Evolutionary conservation across 257 asterid species (phyloP), one percentile per base, ranked within the genome.

Genomic region (Solanum chaucha): DNA sequence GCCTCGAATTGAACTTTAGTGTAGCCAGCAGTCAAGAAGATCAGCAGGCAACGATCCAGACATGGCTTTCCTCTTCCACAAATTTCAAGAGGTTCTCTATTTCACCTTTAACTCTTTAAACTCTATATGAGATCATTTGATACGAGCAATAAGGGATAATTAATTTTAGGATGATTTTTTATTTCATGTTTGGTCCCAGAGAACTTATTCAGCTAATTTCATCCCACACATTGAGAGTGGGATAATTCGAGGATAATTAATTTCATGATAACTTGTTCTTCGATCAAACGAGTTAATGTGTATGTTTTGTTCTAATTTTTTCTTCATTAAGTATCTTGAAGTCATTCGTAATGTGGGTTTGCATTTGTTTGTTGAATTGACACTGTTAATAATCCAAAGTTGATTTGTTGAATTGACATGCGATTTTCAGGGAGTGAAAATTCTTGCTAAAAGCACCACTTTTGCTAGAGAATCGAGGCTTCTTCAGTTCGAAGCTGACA

Each of bases 381-480:
- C 38, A 44, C 59, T n/a, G 6, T 78, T 14, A 24, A 78, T 78
- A 19, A 4, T 2, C 1, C 17, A 22, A 7, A 22, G 44, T 41
- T 87, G 58, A 64, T 24, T 59, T 67, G 0, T 72, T 83, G 10
- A 55, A 55, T 6, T 55, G 65, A 30, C 14, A 48, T 0, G 2
- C 10, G 30, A 40, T 40, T 86, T 85, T 77, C 87, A 97, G 99
- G 99, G 92, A 87, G 97, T 94, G 85, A 94, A 94, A 81, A 94
- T 95, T 92, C 94, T 97, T 85, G 98, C 98, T 85, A 95, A 93
- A 94, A 95, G 98, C 88, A 92, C 98, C 61, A 92, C 97, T 40
- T 93, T 94, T 86, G 96, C 97, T 72, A 93, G 85, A 86, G 91
- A 91, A 67, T 94, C 98, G 86, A 90, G 94, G 85, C 92, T 83